A percentile compares a stretch with the other conserved stretches of the same genome.
These are phyloP conservation scores for Paecilomyces sp. DNA, from an alignment of 2,329 filamentous ascomycete genomes.

Conservation along the genomic window DNA sequence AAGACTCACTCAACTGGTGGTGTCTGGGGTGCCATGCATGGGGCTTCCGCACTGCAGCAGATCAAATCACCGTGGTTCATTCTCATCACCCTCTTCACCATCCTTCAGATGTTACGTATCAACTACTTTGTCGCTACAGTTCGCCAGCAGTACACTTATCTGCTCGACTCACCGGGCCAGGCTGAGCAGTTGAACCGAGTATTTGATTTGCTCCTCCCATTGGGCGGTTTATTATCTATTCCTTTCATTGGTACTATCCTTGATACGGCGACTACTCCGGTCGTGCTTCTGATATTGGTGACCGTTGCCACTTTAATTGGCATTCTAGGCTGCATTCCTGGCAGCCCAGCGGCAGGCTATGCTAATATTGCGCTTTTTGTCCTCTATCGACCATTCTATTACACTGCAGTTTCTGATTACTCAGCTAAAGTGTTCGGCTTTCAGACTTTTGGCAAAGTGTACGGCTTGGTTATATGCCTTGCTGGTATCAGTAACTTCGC, in stretches of 20 bases:
- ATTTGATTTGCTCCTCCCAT: constrained; percentile 77
- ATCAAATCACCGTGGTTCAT: constrained; percentile 77
- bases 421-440: constrained; percentile 89
- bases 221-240: constrained; percentile 76
- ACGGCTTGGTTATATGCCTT: constrained; percentile 80
- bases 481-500: constrained; percentile 78
- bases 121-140: constrained; percentile 92
- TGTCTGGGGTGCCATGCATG: constrained; percentile 82
- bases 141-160: constrained; percentile 69
- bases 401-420: constrained; percentile 83
- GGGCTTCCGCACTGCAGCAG: constrained; percentile 62
- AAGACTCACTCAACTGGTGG: constrained; percentile 37
- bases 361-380: constrained; percentile 72
- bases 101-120: constrained; percentile 71
- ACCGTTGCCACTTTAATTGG: constrained; percentile 67
- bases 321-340: constrained; percentile 65
- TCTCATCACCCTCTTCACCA: constrained; percentile 73
- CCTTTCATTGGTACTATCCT: constrained; percentile 79
- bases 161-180: constrained; percentile 56
- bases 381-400: constrained; percentile 79
- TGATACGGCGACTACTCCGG: constrained; percentile 66
- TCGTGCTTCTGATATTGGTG: constrained; percentile 65
- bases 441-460: constrained; percentile 87
- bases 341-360: constrained; percentile 63
- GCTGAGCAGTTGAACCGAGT: constrained; percentile 70